phyloP scores from a whole-genome alignment of 768 basidiomycete genomes.

The Dictyophora rubrovolvata region DNA sequence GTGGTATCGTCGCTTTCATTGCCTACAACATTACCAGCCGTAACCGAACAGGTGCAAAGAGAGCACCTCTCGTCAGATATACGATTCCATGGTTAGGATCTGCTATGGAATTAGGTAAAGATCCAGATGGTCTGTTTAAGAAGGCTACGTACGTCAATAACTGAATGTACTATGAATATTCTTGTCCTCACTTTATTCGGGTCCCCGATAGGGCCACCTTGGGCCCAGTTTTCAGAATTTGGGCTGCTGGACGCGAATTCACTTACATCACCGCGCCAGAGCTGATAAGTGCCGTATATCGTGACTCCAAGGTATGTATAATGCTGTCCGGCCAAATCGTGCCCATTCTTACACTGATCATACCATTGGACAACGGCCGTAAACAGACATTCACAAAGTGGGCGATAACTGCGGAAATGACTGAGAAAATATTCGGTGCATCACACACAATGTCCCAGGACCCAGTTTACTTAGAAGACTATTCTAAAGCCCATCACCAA shows the following conservation, averaged over 20 bases:
- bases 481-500: slow-evolving; percentile 12
- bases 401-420: slow-evolving; percentile 10
- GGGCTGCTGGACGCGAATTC: slow-evolving; percentile 13
- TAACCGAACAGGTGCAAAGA: background rate
- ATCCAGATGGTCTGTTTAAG: slow-evolving; percentile 15
- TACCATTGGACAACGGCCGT: background rate
- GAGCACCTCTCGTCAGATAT: slow-evolving; percentile 13
- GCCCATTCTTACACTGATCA: too few species aligned
- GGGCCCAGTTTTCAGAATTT: slow-evolving; percentile 16
- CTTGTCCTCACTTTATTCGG: too few species aligned
- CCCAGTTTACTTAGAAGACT: slow-evolving; percentile 6
- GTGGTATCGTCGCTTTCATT: too few species aligned
- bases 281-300: slow-evolving; percentile 14
- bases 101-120: slow-evolving; percentile 13
- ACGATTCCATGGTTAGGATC: slow-evolving; percentile 17
- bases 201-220: slow-evolving; percentile 13
- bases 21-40: too few species aligned
- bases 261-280: slow-evolving; percentile 17
- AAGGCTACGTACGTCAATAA: slow-evolving; percentile 9
- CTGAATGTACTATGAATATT: background rate
- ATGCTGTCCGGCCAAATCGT: background rate
- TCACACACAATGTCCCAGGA: background rate
- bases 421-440: slow-evolving; percentile 13
- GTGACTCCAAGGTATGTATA: slow-evolving; percentile 11
- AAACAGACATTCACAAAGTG: slow-evolving; percentile 13